These are phyloP conservation scores for Pugionium cornutum DNA, from an alignment of 345 rosid species.

Conservation along the genomic window DNA sequence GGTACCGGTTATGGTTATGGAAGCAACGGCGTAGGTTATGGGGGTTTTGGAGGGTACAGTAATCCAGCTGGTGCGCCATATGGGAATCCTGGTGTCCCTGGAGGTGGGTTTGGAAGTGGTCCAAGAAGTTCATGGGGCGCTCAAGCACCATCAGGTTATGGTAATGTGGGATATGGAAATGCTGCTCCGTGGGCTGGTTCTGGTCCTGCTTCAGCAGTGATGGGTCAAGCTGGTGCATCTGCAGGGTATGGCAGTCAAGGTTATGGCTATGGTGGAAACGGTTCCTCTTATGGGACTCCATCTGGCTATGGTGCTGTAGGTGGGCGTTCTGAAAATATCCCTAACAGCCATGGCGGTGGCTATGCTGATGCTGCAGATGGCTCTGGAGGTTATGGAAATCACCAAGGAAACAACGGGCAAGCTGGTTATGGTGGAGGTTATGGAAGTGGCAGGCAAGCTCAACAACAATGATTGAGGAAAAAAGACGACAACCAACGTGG, in stretches of 20 bases:
- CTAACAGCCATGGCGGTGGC: constrained; percentile 52
- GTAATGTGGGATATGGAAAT: constrained; percentile 80
- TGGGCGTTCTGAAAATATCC: constrained; percentile 63
- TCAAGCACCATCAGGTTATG: constrained; percentile 84
- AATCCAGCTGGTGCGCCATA: constrained; percentile 70
- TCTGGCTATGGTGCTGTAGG: constrained; percentile 78
- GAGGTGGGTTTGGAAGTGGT: constrained; percentile 81
- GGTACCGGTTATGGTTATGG: constrained; percentile 76
- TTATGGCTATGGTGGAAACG: constrained; percentile 82
- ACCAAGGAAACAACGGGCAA: constrained; percentile 63
- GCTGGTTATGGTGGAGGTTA: constrained; percentile 74
- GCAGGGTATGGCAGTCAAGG: constrained; percentile 81
- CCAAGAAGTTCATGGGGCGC: constrained; percentile 84
- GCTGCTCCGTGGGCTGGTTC: constrained; percentile 73
- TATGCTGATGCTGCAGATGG: constrained; percentile 74
- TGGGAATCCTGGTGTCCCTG: constrained; percentile 70
- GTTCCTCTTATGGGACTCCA: constrained; percentile 71
- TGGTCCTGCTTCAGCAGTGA: constrained; percentile 50
- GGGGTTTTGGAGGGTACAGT: constrained; percentile 70
- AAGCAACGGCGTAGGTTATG: constrained; percentile 66
- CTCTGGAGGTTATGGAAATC: constrained; percentile 70
- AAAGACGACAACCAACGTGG: constrained; percentile 26
- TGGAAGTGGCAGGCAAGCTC: constrained; percentile 71
- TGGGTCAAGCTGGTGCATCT: constrained; percentile 68
- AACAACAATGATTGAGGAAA: constrained; percentile 64